Evolutionary conservation across 2,329 filamentous ascomycete genomes (phyloP), one percentile per base, ranked within the genome.

Genomic region (Penicillium vulpinum): DNA sequence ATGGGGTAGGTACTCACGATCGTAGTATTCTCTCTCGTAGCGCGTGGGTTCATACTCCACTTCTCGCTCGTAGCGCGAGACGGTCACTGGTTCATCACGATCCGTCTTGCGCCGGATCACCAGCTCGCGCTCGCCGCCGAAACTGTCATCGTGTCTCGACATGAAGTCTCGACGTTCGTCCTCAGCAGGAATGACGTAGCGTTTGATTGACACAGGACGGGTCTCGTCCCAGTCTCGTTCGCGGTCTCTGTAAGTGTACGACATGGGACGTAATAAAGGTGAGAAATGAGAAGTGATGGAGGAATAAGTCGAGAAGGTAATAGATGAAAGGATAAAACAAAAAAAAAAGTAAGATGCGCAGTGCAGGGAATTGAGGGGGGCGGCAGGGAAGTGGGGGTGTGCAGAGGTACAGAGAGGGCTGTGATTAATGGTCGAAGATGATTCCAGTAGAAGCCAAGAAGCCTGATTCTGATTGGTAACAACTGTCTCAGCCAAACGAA

Each of bases 121-220:
- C 62, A 78, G 56, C 66, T 79, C 73, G 68, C 77, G 67, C 56
- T 80, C 72, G 60, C 68, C 66, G 13, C 61, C 62, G 49, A 65
- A 67, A 4, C 45, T 33, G 47, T 67, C 62, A 26, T 68, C 64
- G 16, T 64, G 59, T 61, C 65, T 60, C 59, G 64, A 62, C 43
- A 71, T 64, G 52, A 73, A 73, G 18, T 73, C 70, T 51, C 70
- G 68, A 21, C 74, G 72, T 43, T 74, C 68, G 43, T 78, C 75
- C n/a, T 77, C 75, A 31, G 73, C 61, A 26, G 75, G 70, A 55
- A 80, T 71, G 63, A 79, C 73, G 76, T 88, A 87, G 65, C 84
- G 83, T 68, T 83, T 84, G 63, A 87, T 80, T 28, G 73, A 78
- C 51, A 77, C 71, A 35, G 74, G 71, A 53, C 75, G 73, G 59